Conservation (phyloP, 1,139 yeast species). For the Zhuliangozyma blackwelliae region DNA sequence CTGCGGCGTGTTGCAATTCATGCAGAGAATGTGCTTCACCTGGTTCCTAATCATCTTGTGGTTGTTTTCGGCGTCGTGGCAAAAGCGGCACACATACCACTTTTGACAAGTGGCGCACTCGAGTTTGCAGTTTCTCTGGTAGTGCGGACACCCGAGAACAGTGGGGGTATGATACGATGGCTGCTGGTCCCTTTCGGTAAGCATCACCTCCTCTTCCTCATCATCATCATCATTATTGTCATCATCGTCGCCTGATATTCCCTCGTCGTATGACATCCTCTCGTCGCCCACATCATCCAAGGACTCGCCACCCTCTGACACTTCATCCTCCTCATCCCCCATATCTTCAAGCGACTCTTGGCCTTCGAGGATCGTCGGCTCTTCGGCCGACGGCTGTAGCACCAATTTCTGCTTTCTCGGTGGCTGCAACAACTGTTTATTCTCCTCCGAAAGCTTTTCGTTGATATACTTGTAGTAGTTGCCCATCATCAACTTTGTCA, state of each 20-base stretch:
- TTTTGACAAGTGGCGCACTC: slow-evolving; percentile 72
- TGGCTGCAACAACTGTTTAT: slow-evolving; percentile 12
- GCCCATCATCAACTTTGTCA: slow-evolving; percentile 77
- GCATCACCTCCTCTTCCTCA: slow-evolving; percentile 37
- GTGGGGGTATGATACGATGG: slow-evolving; percentile 45
- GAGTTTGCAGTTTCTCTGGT: slow-evolving; percentile 76
- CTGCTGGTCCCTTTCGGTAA: slow-evolving; percentile 45
- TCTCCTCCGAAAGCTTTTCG: slow-evolving; percentile 22
- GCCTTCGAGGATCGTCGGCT: slow-evolving; percentile 11
- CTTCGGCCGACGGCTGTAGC: slow-evolving; percentile 8
- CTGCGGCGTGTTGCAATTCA: slow-evolving; percentile 76
- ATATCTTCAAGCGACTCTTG: slow-evolving; percentile 9
- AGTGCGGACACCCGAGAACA: slow-evolving; percentile 75
- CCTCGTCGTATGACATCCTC: too few relatives aligned
- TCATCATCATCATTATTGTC: too few relatives aligned
- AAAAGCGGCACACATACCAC: slow-evolving; percentile 81
- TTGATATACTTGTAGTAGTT: slow-evolving; percentile 50
- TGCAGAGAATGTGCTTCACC: slow-evolving; percentile 71
- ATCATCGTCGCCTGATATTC: too few relatives aligned
- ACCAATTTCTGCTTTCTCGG: slow-evolving; percentile 17
- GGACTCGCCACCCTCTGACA: slow-evolving; percentile 7
- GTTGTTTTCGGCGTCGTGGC: slow-evolving; percentile 63
- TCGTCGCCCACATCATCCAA: slow-evolving; percentile 9
- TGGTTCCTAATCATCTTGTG: slow-evolving; percentile 65
- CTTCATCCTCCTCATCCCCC: slow-evolving; percentile 5